Percentiles rank a stretch among this genome's conserved stretches.
Evolutionary conservation across 495 filamentous ascomycete species (phyloP).

Genomic region (Trichoderma asperelloides): DNA sequence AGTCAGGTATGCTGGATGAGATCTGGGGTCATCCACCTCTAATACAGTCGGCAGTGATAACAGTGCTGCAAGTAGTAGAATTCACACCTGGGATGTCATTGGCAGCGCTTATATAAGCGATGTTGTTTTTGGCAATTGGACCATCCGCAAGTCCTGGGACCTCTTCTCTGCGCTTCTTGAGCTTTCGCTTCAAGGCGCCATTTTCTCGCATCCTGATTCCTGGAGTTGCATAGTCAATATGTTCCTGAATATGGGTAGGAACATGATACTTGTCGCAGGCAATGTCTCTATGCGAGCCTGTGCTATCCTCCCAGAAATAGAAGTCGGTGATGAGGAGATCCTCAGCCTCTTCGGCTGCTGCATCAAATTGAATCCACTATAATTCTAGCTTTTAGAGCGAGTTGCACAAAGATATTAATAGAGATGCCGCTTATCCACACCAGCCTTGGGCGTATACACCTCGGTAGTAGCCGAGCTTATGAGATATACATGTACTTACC

Average conservation of each 20-base stretch:
- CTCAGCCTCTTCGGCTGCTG: slow-evolving; percentile 43
- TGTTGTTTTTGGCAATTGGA: background rate
- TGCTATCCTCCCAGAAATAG: slow-evolving; percentile 41
- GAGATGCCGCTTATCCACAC: too few relatives aligned
- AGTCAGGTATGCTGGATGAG: background rate
- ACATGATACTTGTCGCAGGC: slow-evolving; percentile 41
- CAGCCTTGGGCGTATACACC: too few relatives aligned
- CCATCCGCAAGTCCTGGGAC: background rate
- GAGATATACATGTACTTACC: slow-evolving; percentile 12
- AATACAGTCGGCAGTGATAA: slow-evolving; percentile 19
- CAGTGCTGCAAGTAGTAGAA: background rate
- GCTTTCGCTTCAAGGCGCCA: slow-evolving; percentile 10
- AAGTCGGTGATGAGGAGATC: slow-evolving; percentile 46
- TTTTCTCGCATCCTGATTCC: slow-evolving; percentile 34
- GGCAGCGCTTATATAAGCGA: background rate
- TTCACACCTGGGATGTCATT: background rate
- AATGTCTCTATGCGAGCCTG: slow-evolving; percentile 20
- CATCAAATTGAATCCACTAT: slow-evolving; percentile 46
- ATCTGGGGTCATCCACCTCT: slow-evolving; percentile 15
- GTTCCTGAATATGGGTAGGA: slow-evolving; percentile 39
- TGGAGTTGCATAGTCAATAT: slow-evolving; percentile 53
- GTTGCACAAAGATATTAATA: too few relatives aligned
- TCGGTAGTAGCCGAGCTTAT: background rate
- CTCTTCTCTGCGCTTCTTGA: slow-evolving; percentile 13
- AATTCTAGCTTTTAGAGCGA: too few relatives aligned